Percentiles rank a stretch among this genome's conserved stretches.
Evolutionary conservation across 202 grass and related monocot species (phyloP).

Genomic region (Bolboschoenoplectus hybrid): DNA sequence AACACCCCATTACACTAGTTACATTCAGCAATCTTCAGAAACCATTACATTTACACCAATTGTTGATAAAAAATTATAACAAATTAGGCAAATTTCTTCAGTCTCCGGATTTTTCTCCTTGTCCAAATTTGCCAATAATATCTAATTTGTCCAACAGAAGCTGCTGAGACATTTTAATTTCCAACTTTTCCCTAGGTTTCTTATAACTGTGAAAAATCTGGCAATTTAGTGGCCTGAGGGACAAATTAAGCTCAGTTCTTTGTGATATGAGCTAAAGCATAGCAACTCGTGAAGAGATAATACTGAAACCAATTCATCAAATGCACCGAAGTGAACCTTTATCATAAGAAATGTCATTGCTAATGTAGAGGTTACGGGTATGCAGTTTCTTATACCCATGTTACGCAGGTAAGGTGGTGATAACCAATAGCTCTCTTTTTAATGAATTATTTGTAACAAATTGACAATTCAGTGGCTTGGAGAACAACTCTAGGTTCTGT

Average conservation of each 20-base stretch:
- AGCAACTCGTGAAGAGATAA: neutral
- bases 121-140: neutral
- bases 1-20: neutral
- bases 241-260: neutral
- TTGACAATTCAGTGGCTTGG: neutral
- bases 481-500: neutral
- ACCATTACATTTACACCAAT: neutral
- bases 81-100: neutral
- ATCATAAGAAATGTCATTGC: neutral
- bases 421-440: neutral
- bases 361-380: neutral
- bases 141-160: constrained; percentile 18
- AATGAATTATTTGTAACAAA: neutral
- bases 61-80: neutral
- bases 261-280: neutral
- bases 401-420: neutral
- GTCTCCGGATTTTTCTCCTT: neutral
- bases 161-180: neutral
- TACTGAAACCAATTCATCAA: neutral
- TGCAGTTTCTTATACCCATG: neutral
- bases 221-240: neutral
- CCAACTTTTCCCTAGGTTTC: neutral
- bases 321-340: neutral
- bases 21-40: neutral
- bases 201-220: neutral